Percentiles rank a stretch among this genome's conserved stretches.
Conservation (phyloP, 805 yeast genomes). For the Diddensiella santjacobensis region DNA sequence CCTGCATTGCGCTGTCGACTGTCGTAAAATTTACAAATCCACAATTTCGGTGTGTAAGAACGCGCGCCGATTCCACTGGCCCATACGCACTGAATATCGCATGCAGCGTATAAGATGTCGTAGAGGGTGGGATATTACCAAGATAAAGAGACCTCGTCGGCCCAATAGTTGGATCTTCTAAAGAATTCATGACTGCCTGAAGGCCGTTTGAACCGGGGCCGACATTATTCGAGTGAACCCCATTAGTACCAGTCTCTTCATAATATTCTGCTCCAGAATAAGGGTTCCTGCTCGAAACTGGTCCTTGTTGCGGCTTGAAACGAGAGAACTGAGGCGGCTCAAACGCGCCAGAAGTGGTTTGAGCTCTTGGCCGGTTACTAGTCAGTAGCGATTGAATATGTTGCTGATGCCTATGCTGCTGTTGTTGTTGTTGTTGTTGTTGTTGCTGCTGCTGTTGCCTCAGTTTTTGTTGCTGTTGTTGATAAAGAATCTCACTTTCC, state of each 20-base stretch:
- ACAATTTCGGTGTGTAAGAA: constrained; percentile 43
- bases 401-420: constrained; percentile 9
- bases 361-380: constrained; percentile 18
- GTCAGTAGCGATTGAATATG: constrained; percentile 4
- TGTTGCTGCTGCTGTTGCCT: constrained; percentile 14
- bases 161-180: constrained; percentile 51
- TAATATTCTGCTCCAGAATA: not conserved
- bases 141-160: constrained; percentile 69
- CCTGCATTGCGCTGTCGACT: constrained; percentile 72
- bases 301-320: constrained; percentile 13
- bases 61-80: constrained; percentile 53
- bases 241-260: not conserved
- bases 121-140: constrained; percentile 68
- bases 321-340: constrained; percentile 11
- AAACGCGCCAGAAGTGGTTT: constrained; percentile 19
- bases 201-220: constrained; percentile 10
- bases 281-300: not conserved
- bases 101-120: constrained; percentile 52
- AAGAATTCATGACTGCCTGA: constrained; percentile 32
- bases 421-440: constrained; percentile 13
- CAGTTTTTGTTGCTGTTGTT: constrained; percentile 16
- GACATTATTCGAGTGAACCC: too few species aligned
- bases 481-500: constrained; percentile 10
- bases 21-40: constrained; percentile 71
- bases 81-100: constrained; percentile 65